Evolutionary conservation across 179 eudicot species (phyloP).

Genomic region (Actinidia arguta): DNA sequence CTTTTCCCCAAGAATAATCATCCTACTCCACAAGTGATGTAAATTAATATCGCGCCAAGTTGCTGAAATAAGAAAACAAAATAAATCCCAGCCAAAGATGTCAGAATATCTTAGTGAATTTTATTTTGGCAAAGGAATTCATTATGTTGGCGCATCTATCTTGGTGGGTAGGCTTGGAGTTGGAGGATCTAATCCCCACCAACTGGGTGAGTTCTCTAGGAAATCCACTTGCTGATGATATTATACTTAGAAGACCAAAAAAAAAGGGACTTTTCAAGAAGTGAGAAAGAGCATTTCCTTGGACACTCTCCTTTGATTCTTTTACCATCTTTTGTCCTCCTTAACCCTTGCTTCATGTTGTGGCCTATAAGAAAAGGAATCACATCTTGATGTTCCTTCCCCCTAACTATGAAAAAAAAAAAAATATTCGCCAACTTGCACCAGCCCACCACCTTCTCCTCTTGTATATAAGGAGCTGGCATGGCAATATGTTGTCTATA

Average conservation of each 20-base stretch:
- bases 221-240: slow-evolving; percentile 45
- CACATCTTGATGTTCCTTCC: slow-evolving; percentile 27
- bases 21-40: background rate
- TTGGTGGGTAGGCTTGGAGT: slow-evolving; percentile 25
- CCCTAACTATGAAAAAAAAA: background rate
- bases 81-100: slow-evolving; percentile 28
- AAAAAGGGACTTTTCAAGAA: slow-evolving; percentile 28
- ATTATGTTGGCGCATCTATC: slow-evolving; percentile 34
- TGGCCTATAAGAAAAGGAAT: slow-evolving; percentile 36
- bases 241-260: slow-evolving; percentile 26
- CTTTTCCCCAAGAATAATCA: background rate
- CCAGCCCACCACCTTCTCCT: slow-evolving; percentile 29
- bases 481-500: slow-evolving; percentile 32
- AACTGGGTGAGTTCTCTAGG: slow-evolving; percentile 28
- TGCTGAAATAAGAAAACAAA: slow-evolving; percentile 10
- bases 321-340: background rate
- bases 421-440: slow-evolving; percentile 20
- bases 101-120: slow-evolving; percentile 29
- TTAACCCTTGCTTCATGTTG: slow-evolving; percentile 13
- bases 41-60: slow-evolving; percentile 2
- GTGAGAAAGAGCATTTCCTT: slow-evolving; percentile 20
- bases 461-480: slow-evolving; percentile 41
- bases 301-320: slow-evolving; percentile 24
- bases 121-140: slow-evolving; percentile 15
- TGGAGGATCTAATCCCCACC: slow-evolving; percentile 43